Percentiles rank a stretch among this genome's conserved stretches.
These are phyloP conservation scores for Neurospora sp. DNA, from an alignment of 495 filamentous ascomycete species.

Conservation along the genomic window DNA sequence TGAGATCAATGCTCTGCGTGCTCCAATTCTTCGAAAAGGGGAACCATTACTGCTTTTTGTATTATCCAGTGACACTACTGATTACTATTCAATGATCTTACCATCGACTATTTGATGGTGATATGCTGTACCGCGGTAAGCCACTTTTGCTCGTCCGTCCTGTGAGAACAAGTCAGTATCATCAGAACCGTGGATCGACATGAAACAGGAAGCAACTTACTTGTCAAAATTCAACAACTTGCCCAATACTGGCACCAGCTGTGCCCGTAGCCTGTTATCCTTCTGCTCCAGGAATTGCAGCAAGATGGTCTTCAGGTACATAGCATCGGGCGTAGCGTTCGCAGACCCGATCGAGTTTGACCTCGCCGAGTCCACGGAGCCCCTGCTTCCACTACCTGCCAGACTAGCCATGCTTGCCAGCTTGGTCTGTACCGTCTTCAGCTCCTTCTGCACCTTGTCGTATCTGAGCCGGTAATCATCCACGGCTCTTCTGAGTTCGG, in stretches of 20 bases:
- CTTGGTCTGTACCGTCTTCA: conserved; percentile 28
- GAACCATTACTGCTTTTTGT: neutral
- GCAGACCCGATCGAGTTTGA: conserved; percentile 4
- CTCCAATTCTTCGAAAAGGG: neutral
- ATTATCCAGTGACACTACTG: neutral
- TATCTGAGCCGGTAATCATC: conserved; percentile 67
- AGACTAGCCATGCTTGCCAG: conserved; percentile 9
- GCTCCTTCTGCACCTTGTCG: conserved; percentile 71
- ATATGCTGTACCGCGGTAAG: conserved; percentile 56
- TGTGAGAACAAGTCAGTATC: conserved; percentile 19
- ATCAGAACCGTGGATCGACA: neutral
- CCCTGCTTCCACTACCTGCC: conserved; percentile 11
- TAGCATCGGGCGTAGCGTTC: conserved; percentile 51
- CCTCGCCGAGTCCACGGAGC: conserved; percentile 1
- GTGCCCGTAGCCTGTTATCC: conserved; percentile 81
- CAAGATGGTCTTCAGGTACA: conserved; percentile 92
- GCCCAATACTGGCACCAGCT: conserved; percentile 84
- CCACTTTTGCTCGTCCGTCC: conserved; percentile 84
- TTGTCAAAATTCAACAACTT: conserved; percentile 87
- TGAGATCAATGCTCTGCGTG: neutral
- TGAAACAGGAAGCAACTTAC: conserved; percentile 37
- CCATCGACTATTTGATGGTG: conserved; percentile 10
- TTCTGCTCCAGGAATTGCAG: conserved; percentile 90
- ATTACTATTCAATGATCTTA: neutral
- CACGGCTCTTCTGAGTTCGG: conserved; percentile 59